Evolutionary conservation across 2,329 filamentous ascomycete species (phyloP).

Genomic region (Alternaria gansuensis): DNA sequence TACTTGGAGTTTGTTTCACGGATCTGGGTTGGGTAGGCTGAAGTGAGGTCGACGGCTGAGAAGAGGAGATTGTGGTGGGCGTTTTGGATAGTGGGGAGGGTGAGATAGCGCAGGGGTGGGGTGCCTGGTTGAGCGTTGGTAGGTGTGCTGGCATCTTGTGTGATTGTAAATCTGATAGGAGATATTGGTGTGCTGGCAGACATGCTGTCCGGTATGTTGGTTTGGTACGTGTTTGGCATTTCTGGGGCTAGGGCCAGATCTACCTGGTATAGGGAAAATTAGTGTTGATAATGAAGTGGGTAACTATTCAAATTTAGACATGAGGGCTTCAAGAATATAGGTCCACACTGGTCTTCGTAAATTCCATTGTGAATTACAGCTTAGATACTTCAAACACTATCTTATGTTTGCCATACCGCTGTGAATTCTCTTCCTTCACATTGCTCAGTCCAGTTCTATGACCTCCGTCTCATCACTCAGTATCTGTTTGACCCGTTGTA

Average conservation of each 20-base stretch:
- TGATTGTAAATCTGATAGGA: not conserved
- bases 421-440: not conserved
- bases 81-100: not conserved
- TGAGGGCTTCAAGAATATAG: not conserved
- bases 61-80: not conserved
- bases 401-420: not conserved
- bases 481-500: conserved; percentile 8
- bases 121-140: not conserved
- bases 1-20: conserved; percentile 63
- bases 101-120: not conserved
- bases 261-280: not conserved
- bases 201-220: not conserved
- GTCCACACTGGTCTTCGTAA: not conserved
- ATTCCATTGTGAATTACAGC: not conserved
- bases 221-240: not conserved
- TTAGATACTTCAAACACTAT: not conserved
- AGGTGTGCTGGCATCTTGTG: not conserved
- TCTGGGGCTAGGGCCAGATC: not conserved
- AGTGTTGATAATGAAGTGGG: not conserved
- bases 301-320: not conserved
- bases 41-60: not conserved
- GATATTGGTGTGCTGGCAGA: not conserved
- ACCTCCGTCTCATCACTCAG: conserved; percentile 11
- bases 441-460: conserved; percentile 10
- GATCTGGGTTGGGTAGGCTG: conserved; percentile 64